A percentile compares a stretch with the other conserved stretches of the same genome.
phyloP scores from a whole-genome alignment of 768 basidiomycete species.

The Podaxis sp. region DNA sequence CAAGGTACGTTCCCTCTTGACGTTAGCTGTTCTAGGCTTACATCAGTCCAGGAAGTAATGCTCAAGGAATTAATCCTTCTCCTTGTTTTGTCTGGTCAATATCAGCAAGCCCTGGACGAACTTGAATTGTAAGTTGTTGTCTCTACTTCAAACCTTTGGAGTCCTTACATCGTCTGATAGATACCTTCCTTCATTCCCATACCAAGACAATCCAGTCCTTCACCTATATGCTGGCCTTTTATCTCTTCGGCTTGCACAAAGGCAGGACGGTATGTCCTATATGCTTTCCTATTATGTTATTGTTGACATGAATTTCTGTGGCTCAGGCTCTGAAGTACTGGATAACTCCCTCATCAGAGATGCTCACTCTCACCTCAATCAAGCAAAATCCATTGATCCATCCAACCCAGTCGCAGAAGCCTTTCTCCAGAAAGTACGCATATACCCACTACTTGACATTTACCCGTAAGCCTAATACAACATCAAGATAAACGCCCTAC shows the following conservation, averaged over 20 bases:
- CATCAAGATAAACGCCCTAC: slow-evolving; percentile 1
- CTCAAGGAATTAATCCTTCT: slow-evolving; percentile 72
- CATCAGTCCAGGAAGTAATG: slow-evolving; percentile 42
- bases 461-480: neutral
- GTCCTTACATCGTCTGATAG: slow-evolving; percentile 32
- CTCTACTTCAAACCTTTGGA: neutral
- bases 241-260: slow-evolving; percentile 56
- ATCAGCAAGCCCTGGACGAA: slow-evolving; percentile 77
- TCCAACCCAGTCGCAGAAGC: slow-evolving; percentile 46
- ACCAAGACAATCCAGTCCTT: slow-evolving; percentile 73
- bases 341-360: slow-evolving; percentile 39
- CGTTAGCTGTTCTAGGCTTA: slow-evolving; percentile 1
- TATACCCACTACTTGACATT: neutral
- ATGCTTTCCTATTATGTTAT: neutral
- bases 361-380: slow-evolving; percentile 63
- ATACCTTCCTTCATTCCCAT: slow-evolving; percentile 85
- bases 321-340: slow-evolving; percentile 13
- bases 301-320: slow-evolving; percentile 1
- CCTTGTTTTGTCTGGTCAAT: slow-evolving; percentile 51
- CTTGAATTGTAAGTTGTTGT: slow-evolving; percentile 64
- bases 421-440: slow-evolving; percentile 49
- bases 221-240: slow-evolving; percentile 83
- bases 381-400: slow-evolving; percentile 55
- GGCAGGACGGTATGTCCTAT: slow-evolving; percentile 13
- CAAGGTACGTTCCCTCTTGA: slow-evolving; percentile 42